Base-by-base conservation (phyloP, 1,139 yeast species). In the Yamadazyma mexicana region DNA sequence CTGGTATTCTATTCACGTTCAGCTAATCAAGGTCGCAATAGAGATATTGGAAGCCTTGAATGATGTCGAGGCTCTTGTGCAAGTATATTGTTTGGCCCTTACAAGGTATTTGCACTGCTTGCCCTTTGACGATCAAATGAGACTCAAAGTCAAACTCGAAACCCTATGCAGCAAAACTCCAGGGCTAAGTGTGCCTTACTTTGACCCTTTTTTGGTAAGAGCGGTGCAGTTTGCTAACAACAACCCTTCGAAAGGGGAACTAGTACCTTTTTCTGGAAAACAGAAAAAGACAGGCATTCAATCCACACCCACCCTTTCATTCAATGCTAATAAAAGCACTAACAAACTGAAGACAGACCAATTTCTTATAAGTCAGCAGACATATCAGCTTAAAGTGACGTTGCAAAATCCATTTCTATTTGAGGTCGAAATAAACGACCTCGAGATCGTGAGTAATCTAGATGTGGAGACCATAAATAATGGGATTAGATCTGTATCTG, bases 381-480 rank as follows among this genome's bases (percentile, higher is more conserved):
- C 69, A 10, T 73, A 74, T 24, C 80, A 75, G 46, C 62, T 84
- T 23, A 60, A 68, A 15, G 65, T 87, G 1, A 66, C 72, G 2
- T 54, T 92, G 8, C 92, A 86, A 52, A 92, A 92, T 54, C 96
- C 96, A 2, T 88, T 81, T 61, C 77, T 79, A 9, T 88, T 87
- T 58, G 88, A 83, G 36, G 62, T 91, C 9, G 83, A 80, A 33
- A 64, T 92, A 3, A 66, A 68, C 25, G 79, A 79, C 35, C 57
- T 87, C 2, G 58, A 63, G 31, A 61, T 83, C 2, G 66, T 64
- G 0, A 58, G 76, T 5, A 65, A 59, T 15, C 62, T 56, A 1
- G 54, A 42, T 4, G 58, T 68, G 2, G 62, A 66, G 37, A 67
- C 73, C 2, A 37, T 66, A 5, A 50, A 47, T 26, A 17, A 33